Conservation (phyloP, 306 rosid species). For the Sophora flavescens region DNA sequence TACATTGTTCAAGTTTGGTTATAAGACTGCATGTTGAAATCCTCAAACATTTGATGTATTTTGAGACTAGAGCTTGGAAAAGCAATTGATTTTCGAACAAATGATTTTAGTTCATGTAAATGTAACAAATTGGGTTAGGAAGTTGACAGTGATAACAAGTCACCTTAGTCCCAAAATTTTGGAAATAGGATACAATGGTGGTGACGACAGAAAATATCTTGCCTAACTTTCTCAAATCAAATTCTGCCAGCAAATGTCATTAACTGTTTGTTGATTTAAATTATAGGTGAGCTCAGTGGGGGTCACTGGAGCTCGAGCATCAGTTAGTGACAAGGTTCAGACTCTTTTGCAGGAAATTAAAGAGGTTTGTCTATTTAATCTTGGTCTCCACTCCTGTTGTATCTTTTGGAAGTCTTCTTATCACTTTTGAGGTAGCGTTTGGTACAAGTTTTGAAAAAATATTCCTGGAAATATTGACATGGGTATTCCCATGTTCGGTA, state of each 20-base stretch:
- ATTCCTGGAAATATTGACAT: too few relatives aligned
- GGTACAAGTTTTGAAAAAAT: too few relatives aligned
- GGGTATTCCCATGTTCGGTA: too few relatives aligned
- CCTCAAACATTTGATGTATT: neutral
- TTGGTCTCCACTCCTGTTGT: slow-evolving; percentile 7
- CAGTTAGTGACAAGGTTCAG: slow-evolving; percentile 71
- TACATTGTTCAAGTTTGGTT: slow-evolving; percentile 11
- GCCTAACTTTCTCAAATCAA: slow-evolving; percentile 18
- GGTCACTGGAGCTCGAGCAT: slow-evolving; percentile 90
- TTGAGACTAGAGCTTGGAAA: neutral
- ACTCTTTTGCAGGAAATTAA: slow-evolving; percentile 75
- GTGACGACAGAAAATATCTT: slow-evolving; percentile 16
- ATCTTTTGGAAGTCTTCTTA: slow-evolving; percentile 4
- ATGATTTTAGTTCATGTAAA: neutral
- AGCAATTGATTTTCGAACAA: neutral
- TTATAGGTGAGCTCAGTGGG: slow-evolving; percentile 90
- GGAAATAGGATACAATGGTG: slow-evolving; percentile 27
- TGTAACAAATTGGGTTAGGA: neutral
- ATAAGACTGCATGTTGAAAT: neutral
- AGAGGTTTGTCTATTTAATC: slow-evolving; percentile 64
- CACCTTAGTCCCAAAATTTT: neutral
- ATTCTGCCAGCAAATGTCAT: neutral
- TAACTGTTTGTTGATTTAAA: slow-evolving; percentile 41
- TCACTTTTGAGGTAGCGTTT: too few relatives aligned
- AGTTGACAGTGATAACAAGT: neutral